Evolutionary conservation across 2,329 filamentous ascomycete genomes (phyloP).

Genomic region (Cytospora paraplurivora): DNA sequence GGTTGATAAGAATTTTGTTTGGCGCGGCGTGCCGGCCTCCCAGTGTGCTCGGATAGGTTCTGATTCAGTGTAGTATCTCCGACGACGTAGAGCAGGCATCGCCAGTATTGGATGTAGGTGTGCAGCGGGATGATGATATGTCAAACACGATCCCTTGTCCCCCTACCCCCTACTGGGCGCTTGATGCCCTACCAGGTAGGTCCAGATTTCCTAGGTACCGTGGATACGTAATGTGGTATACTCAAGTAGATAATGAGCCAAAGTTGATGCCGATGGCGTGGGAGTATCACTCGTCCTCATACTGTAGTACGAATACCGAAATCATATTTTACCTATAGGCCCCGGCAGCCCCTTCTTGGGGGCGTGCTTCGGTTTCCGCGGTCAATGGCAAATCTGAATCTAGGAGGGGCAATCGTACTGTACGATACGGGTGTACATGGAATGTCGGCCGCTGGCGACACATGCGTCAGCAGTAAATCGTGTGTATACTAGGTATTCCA

Average conservation of each 20-base stretch:
- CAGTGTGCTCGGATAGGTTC: neutral
- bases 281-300: neutral
- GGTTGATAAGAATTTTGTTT: neutral
- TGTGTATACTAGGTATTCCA: constrained; percentile 9
- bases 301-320: constrained; percentile 20
- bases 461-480: constrained; percentile 10
- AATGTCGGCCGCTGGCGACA: constrained; percentile 7
- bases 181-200: constrained; percentile 4
- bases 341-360: constrained; percentile 17
- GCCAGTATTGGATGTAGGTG: neutral
- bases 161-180: constrained; percentile 15
- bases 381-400: constrained; percentile 13
- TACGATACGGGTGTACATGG: neutral
- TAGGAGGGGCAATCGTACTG: constrained; percentile 8
- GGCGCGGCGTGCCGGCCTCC: neutral
- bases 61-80: neutral
- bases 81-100: neutral
- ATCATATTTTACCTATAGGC: constrained; percentile 26
- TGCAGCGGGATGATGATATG: neutral
- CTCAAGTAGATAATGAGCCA: constrained; percentile 14
- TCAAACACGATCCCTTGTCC: constrained; percentile 11
- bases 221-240: neutral
- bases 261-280: constrained; percentile 21
- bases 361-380: constrained; percentile 12
- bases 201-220: too few relatives aligned